Conservation (phyloP, 164 flowering plant species). For the Vitis rotundifolia region DNA sequence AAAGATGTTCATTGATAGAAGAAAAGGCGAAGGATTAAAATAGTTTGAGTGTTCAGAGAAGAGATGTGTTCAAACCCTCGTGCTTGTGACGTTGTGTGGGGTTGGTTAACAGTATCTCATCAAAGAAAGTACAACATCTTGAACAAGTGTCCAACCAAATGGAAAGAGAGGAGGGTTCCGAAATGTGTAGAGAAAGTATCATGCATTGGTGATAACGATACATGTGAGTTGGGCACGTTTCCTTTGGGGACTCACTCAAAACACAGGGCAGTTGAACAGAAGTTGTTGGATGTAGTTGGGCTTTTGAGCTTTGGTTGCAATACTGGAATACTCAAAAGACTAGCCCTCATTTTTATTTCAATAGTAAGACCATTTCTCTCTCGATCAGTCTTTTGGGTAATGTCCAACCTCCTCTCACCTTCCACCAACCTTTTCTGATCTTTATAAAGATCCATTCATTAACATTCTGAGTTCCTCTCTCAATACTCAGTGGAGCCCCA, state of each 20-base stretch:
- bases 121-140: too few species aligned
- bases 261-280: constrained; percentile 31
- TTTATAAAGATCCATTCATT: constrained; percentile 5
- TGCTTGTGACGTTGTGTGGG: too few species aligned
- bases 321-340: neutral
- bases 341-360: neutral
- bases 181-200: neutral
- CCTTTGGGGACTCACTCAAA: neutral
- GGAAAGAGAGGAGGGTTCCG: too few species aligned
- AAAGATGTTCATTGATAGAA: too few species aligned
- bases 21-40: too few species aligned
- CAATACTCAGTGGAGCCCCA: neutral
- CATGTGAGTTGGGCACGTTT: constrained; percentile 21
- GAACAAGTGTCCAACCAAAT: too few species aligned
- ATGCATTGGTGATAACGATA: constrained; percentile 30
- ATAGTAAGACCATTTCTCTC: neutral
- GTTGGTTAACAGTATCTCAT: too few species aligned
- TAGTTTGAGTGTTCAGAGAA: too few species aligned
- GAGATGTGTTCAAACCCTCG: too few species aligned
- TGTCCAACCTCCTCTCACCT: constrained; percentile 38
- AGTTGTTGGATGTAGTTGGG: constrained; percentile 41
- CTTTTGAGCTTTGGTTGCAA: constrained; percentile 14
- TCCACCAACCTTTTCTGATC: constrained; percentile 11
- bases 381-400: constrained; percentile 17
- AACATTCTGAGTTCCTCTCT: constrained; percentile 18